phyloP scores from a whole-genome alignment of 306 rosid genomes.

The Medicago lupulina region DNA sequence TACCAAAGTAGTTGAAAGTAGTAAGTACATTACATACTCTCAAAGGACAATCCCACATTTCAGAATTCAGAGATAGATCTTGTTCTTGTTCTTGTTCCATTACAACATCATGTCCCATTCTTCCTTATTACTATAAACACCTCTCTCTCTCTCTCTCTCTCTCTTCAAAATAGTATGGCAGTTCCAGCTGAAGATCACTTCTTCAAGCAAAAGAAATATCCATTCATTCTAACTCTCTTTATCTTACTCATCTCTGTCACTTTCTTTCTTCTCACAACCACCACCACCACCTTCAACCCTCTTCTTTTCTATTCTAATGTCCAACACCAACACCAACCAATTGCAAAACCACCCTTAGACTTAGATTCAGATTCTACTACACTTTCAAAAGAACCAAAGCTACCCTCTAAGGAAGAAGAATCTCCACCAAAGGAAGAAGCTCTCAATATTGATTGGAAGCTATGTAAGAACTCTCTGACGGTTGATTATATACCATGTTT shows the following conservation, averaged over 20 bases:
- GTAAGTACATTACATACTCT: neutral
- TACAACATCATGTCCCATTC: too few species aligned
- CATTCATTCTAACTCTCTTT: conserved; percentile 61
- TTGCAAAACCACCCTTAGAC: neutral
- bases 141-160: neutral
- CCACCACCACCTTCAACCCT: conserved; percentile 43
- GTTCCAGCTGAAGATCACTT: conserved; percentile 43
- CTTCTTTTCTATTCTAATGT: conserved; percentile 50
- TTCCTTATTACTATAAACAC: neutral
- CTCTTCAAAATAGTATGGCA: conserved; percentile 49
- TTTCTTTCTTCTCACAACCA: conserved; percentile 56
- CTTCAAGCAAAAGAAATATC: conserved; percentile 62
- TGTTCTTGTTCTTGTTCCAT: neutral
- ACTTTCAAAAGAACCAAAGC: neutral
- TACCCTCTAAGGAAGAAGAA: conserved; percentile 14
- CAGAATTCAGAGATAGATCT: neutral
- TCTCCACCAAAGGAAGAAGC: conserved; percentile 22
- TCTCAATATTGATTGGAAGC: conserved; percentile 54
- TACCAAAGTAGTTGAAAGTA: neutral
- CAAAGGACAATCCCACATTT: neutral
- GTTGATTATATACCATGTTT: conserved; percentile 85
- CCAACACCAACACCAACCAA: conserved; percentile 33
- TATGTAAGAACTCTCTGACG: conserved; percentile 57
- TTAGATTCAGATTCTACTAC: neutral
- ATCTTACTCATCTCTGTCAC: conserved; percentile 56